Evolutionary conservation across 305 asterid genomes (phyloP).

Genomic region (Caryopteris hybrid): DNA sequence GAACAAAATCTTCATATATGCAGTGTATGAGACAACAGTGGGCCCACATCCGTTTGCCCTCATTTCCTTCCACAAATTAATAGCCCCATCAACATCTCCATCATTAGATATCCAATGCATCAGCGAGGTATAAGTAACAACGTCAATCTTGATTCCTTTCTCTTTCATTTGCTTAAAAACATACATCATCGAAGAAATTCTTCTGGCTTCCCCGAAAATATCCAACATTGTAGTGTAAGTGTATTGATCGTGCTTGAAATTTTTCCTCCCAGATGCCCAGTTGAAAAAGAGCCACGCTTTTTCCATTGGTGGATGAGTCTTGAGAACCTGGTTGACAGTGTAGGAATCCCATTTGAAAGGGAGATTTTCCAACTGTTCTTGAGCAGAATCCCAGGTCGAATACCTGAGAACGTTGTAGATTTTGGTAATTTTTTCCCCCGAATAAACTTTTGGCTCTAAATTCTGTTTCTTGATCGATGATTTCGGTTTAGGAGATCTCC

Average conservation of each 20-base stretch:
- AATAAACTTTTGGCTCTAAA: constrained; percentile 41
- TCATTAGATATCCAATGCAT: constrained; percentile 81
- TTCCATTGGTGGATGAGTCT: constrained; percentile 92
- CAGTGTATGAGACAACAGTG: constrained; percentile 83
- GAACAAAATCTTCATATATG: constrained; percentile 80
- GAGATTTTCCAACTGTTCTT: constrained; percentile 51
- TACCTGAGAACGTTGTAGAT: constrained; percentile 59
- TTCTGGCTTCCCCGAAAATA: constrained; percentile 88
- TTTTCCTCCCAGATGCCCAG: constrained; percentile 58
- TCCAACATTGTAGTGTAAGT: constrained; percentile 95
- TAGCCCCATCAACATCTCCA: constrained; percentile 74
- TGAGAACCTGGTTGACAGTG: constrained; percentile 83
- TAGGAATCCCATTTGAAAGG: constrained; percentile 76
- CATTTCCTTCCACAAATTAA: constrained; percentile 76
- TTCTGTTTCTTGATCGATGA: constrained; percentile 27
- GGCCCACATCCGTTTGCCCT: constrained; percentile 58
- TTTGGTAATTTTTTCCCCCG: constrained; percentile 46
- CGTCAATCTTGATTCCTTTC: constrained; percentile 66
- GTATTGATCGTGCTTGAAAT: constrained; percentile 86
- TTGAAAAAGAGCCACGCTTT: constrained; percentile 94
- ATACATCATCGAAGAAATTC: constrained; percentile 74
- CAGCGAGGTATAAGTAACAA: constrained; percentile 69
- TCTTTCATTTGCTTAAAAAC: constrained; percentile 70
- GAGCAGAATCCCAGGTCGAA: constrained; percentile 85
- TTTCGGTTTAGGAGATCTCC: constrained; percentile 27